Conservation (phyloP, 2,329 filamentous ascomycete genomes). For the Aspergillus sp. region DNA sequence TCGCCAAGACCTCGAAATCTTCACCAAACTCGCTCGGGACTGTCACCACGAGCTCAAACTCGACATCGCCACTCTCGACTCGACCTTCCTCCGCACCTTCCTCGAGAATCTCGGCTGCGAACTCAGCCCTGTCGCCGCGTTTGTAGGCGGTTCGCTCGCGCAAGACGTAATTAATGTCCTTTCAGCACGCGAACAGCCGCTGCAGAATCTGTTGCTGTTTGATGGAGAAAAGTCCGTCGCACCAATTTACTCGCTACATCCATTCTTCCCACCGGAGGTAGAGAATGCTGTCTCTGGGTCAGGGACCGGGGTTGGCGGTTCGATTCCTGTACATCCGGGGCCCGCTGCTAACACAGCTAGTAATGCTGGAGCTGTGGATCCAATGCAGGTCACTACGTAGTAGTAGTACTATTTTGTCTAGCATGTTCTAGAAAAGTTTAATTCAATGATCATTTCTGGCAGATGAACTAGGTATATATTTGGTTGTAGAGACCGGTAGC, state of each 20-base stretch:
- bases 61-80: constrained; percentile 57
- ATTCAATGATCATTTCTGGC: too few relatives aligned
- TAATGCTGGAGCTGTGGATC: neutral
- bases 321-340: constrained; percentile 16
- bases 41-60: constrained; percentile 69
- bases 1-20: constrained; percentile 60
- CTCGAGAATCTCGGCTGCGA: constrained; percentile 78
- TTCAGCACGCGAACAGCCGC: constrained; percentile 80
- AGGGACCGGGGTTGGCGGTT: constrained; percentile 17
- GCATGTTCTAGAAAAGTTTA: too few relatives aligned
- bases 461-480: too few relatives aligned
- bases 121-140: constrained; percentile 76
- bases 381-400: too few relatives aligned
- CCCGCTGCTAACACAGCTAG: neutral
- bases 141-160: constrained; percentile 80
- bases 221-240: constrained; percentile 75
- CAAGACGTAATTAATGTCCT: constrained; percentile 98
- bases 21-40: constrained; percentile 68
- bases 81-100: constrained; percentile 72
- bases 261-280: constrained; percentile 42
- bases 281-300: constrained; percentile 19
- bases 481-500: too few relatives aligned
- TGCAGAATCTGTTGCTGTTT: constrained; percentile 91
- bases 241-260: constrained; percentile 73
- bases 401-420: too few relatives aligned